Conservation (phyloP, 495 filamentous ascomycete genomes). For the Aspergillus indologenus region DNA sequence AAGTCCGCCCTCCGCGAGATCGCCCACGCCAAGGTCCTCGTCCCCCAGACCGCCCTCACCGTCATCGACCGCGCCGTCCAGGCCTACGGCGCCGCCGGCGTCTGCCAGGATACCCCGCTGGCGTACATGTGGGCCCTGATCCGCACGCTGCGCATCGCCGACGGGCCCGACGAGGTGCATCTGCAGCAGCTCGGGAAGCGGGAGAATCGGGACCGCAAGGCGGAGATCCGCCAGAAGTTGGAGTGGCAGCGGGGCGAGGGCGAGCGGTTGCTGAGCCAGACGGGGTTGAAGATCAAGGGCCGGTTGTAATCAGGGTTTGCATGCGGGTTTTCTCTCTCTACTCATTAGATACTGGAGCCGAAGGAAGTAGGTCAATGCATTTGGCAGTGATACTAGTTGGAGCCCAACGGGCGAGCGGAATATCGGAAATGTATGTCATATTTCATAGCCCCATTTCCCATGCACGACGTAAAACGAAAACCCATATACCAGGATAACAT, state of each 20-base stretch:
- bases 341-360: no score
- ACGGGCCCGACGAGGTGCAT: constrained; percentile 93
- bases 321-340: no score
- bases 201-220: constrained; percentile 70
- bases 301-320: constrained; percentile 34
- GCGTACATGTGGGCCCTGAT: constrained; percentile 83
- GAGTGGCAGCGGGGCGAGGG: constrained; percentile 61
- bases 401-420: no score
- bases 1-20: constrained; percentile 82
- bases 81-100: constrained; percentile 78
- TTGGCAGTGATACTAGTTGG: no score
- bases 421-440: no score
- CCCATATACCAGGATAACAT: constrained; percentile 1
- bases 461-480: background rate
- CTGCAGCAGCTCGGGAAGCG: constrained; percentile 83
- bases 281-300: constrained; percentile 50
- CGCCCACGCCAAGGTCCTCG: constrained; percentile 81
- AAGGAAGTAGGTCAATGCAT: no score
- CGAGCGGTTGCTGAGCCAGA: constrained; percentile 61
- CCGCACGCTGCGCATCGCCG: constrained; percentile 78
- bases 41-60: constrained; percentile 69
- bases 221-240: constrained; percentile 59
- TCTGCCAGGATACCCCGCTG: constrained; percentile 87
- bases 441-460: background rate
- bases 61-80: constrained; percentile 89